Percentiles rank a stretch among this genome's conserved stretches.
Evolutionary conservation across 78 protist genomes (phyloP).

Genomic region (Dictyostelium purpureum): DNA sequence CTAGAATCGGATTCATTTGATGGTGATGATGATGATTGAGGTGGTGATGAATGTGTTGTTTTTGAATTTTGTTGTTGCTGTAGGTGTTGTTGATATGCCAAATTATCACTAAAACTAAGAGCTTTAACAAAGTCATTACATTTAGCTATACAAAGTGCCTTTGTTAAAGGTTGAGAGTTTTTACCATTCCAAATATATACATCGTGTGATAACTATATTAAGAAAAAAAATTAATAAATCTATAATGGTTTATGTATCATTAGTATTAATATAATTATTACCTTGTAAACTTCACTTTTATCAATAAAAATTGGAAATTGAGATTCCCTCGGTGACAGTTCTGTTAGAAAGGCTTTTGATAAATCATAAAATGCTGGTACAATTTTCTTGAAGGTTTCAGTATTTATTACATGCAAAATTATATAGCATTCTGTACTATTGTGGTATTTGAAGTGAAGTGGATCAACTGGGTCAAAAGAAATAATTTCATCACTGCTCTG

Average conservation of each 20-base stretch:
- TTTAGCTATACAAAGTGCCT: conserved; percentile 58
- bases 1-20: background rate
- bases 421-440: conserved; percentile 51
- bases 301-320: conserved; percentile 35
- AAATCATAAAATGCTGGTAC: background rate
- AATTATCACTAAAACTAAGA: background rate
- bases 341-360: conserved; percentile 6
- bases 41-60: background rate
- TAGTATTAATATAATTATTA: background rate
- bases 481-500: background rate
- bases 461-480: conserved; percentile 44
- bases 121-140: conserved; percentile 52
- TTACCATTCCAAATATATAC: conserved; percentile 71
- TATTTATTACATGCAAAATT: conserved; percentile 57
- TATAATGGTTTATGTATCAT: background rate
- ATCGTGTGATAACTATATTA: conserved; percentile 35
- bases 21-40: background rate
- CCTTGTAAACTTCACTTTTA: too few relatives aligned
- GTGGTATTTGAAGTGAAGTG: conserved; percentile 15
- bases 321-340: conserved; percentile 38
- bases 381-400: background rate
- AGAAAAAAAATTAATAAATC: background rate
- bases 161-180: conserved; percentile 30
- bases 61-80: background rate
- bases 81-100: background rate